Evolutionary conservation across 2,329 filamentous ascomycete species (phyloP).

Genomic region (Colletotrichum trifolii): DNA sequence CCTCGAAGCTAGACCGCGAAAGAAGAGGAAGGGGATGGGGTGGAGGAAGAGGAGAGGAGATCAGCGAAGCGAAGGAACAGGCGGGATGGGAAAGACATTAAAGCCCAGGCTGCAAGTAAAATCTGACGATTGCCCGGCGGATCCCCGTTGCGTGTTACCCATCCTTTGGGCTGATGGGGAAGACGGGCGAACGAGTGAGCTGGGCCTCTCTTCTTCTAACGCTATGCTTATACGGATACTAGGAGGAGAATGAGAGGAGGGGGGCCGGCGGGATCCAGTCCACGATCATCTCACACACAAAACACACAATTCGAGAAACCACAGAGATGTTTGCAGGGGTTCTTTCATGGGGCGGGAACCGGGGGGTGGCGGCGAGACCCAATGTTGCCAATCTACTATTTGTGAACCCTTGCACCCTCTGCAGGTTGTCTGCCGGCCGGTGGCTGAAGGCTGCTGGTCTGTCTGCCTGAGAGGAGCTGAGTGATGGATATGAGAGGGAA

Average conservation of each 20-base stretch:
- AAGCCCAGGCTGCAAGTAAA: conserved; percentile 14
- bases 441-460: too few relatives aligned
- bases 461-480: not conserved
- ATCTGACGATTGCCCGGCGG: conserved; percentile 9
- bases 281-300: too few relatives aligned
- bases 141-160: conserved; percentile 18
- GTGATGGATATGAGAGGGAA: not conserved
- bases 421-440: too few relatives aligned
- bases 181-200: conserved; percentile 7
- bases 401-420: too few relatives aligned
- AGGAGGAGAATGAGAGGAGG: too few relatives aligned
- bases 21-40: not conserved
- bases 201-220: conserved; percentile 11
- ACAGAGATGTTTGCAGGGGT: too few relatives aligned
- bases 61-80: conserved; percentile 21
- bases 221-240: too few relatives aligned
- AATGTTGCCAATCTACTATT: too few relatives aligned
- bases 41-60: not conserved
- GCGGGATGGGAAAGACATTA: conserved; percentile 12
- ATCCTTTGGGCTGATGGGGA: conserved; percentile 22
- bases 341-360: too few relatives aligned
- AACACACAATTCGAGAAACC: too few relatives aligned
- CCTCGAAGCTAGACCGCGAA: conserved; percentile 6
- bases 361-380: too few relatives aligned
- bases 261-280: too few relatives aligned